phyloP scores from a whole-genome alignment of 2,329 filamentous ascomycete genomes.

The Leptographium flavum region DNA sequence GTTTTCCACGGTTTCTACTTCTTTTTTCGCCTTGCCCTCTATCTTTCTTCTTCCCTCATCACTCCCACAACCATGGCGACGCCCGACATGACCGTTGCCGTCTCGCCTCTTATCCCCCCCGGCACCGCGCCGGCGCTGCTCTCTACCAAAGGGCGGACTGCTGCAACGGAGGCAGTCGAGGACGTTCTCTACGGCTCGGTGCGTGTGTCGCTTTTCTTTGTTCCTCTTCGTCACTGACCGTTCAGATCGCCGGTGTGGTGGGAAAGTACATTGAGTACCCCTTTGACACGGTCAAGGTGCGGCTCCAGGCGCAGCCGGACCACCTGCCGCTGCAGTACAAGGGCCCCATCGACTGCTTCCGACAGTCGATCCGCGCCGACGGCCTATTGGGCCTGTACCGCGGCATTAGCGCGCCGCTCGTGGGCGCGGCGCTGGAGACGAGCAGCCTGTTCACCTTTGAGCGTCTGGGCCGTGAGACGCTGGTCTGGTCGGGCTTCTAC shows the following conservation, averaged over 20 bases:
- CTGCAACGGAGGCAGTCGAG: constrained; percentile 56
- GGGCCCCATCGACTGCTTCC: constrained; percentile 86
- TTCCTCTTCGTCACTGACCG: constrained; percentile 8
- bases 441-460: constrained; percentile 91
- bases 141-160: constrained; percentile 21
- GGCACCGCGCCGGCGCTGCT: not conserved
- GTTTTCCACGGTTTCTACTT: too few relatives aligned
- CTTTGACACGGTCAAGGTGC: constrained; percentile 96
- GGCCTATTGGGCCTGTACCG: constrained; percentile 77
- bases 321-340: constrained; percentile 66
- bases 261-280: constrained; percentile 98
- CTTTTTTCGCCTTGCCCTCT: too few relatives aligned
- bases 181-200: constrained; percentile 83
- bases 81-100: not conserved
- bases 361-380: constrained; percentile 65
- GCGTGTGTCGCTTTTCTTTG: constrained; percentile 17
- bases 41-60: too few relatives aligned
- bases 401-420: constrained; percentile 79
- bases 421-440: constrained; percentile 84
- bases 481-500: constrained; percentile 39
- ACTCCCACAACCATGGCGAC: not conserved
- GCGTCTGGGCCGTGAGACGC: constrained; percentile 52
- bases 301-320: constrained; percentile 88
- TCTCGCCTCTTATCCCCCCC: not conserved
- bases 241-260: constrained; percentile 63